A percentile compares a stretch with the other conserved stretches of the same genome.
Conservation (phyloP, 2,329 filamentous ascomycete genomes). For the Colletotrichum tropicale region DNA sequence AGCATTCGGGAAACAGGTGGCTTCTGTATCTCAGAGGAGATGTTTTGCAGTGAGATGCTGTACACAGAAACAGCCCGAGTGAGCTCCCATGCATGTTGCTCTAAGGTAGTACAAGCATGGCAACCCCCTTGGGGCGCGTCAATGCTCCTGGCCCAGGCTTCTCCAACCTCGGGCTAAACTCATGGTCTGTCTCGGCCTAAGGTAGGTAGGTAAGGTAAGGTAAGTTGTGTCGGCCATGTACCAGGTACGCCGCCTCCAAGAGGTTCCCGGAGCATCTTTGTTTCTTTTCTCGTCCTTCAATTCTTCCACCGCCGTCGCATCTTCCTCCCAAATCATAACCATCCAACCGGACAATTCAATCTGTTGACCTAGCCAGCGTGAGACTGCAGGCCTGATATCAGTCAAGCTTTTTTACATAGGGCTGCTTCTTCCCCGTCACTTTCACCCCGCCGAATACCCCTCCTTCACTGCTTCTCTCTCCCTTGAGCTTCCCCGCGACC, state of each 20-base stretch:
- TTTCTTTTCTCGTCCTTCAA: background rate
- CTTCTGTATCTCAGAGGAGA: background rate
- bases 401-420: background rate
- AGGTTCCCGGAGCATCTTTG: background rate
- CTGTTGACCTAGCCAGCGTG: background rate
- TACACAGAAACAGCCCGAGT: background rate
- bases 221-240: background rate
- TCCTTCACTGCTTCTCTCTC: background rate
- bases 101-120: background rate
- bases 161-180: constrained; percentile 12
- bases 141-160: background rate
- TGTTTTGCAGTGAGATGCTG: background rate
- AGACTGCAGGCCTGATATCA: background rate
- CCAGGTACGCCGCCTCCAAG: background rate
- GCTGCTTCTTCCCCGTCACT: background rate
- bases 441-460: background rate
- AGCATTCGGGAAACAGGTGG: background rate
- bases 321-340: background rate
- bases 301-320: background rate
- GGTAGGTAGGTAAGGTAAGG: background rate
- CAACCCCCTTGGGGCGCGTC: background rate
- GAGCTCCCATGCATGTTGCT: background rate
- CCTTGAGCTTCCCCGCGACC: background rate
- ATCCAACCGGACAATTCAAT: background rate
- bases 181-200: constrained; percentile 12